Evolutionary conservation across 108 stramenopile genomes (phyloP), one percentile per base, ranked within the genome.

Genomic region (Cyclotella baltica): DNA sequence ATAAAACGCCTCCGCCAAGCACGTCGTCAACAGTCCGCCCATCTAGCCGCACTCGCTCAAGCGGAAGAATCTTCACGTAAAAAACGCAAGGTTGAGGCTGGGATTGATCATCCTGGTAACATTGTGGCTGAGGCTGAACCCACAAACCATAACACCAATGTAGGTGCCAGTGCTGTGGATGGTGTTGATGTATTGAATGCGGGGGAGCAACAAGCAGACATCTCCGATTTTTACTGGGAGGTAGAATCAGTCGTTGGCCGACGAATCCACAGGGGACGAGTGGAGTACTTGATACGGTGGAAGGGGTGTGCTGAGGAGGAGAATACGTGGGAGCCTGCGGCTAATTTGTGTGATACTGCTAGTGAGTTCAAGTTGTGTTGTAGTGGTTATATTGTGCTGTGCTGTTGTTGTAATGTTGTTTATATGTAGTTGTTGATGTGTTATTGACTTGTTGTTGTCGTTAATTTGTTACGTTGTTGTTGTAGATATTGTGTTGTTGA

Each of bases 291-390:
- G 31, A 83, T 91, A 43, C 73, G 81, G 34, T 91, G 90, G 90
- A 87, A 81, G 70, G 85, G 80, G 3, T 91, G 77, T 63, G 33
- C 78, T 0, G 85, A 85, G 20, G 71, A 73, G 0, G 79, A 84
- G 15, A 83, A 87, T 69, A 89, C 90, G 30, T 91, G 90, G 90
- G 90, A 91, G 80, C 87, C 88, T 0, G 79, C 72, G 13, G 46
- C 46, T 4, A 91, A 89, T 69, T 62, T 91, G 3, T 86, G 88
- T 62, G 87, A 88, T 75, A 71, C 86, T 51, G 87, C 85, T 16
- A 76, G 77, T 74, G 46, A 78, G 58, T 79, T 52, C 13, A 40
- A 19, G 9, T 64, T 23, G 36, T 50, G 18, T 13, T 66, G 23
- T 33, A 3, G 30, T 34, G 31, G 59, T 62, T 0, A 2, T 3